Conservation (phyloP, 2,329 filamentous ascomycete species). For the Neoarthrinium moseri region DNA sequence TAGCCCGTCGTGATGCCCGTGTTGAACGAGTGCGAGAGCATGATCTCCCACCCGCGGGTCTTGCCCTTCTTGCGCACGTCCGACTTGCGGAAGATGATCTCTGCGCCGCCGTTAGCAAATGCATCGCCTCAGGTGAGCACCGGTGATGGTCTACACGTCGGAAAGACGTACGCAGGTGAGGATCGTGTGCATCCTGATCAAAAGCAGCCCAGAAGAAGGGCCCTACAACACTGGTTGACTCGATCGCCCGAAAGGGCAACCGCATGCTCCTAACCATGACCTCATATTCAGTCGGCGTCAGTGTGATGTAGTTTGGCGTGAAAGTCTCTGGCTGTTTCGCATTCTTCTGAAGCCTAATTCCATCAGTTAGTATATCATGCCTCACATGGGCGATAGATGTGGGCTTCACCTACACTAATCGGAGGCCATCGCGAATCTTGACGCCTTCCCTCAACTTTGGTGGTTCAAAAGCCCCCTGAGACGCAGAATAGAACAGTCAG, state of each 20-base stretch:
- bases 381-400: neutral
- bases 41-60: constrained; percentile 64
- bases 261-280: constrained; percentile 54
- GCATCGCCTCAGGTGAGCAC: constrained; percentile 8
- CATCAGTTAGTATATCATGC: neutral
- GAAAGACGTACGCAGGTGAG: constrained; percentile 50
- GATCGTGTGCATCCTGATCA: constrained; percentile 56
- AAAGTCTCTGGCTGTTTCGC: constrained; percentile 59
- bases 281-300: constrained; percentile 49
- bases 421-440: constrained; percentile 48
- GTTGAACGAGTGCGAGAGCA: constrained; percentile 57
- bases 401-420: constrained; percentile 48
- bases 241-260: constrained; percentile 57
- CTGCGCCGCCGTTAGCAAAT: constrained; percentile 26
- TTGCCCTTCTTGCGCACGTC: constrained; percentile 64
- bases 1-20: constrained; percentile 58
- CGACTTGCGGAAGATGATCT: constrained; percentile 65
- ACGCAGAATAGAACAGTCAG: neutral
- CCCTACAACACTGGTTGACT: constrained; percentile 57
- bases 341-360: constrained; percentile 51
- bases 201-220: constrained; percentile 62
- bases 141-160: neutral
- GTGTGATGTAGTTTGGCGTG: constrained; percentile 50
- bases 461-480: constrained; percentile 52
- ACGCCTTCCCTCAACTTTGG: constrained; percentile 41